Evolutionary conservation across 1,139 yeast genomes (phyloP), one percentile per base, ranked within the genome.

Genomic region (Taiozyma sp.): DNA sequence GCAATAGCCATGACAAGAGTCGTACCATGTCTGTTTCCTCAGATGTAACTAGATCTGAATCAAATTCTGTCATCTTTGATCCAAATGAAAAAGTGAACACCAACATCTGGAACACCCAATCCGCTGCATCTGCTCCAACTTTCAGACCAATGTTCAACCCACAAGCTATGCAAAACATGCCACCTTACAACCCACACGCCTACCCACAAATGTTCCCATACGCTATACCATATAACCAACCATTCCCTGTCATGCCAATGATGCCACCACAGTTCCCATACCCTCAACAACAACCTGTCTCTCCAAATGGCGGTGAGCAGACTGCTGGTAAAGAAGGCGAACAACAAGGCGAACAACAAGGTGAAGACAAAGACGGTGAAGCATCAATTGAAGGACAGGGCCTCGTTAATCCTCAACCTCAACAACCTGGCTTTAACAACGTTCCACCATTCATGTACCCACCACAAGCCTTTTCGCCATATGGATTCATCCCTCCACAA

Each of bases 91-190:
- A 54, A 28, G 51, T 50, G 36, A 44, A 50, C 29, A 60, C 47
- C 28, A 77, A 71, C 59, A 79, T 81, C 57, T 83, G 88, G 88
- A 81, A 82, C 62, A 87, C 87, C 0, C 87, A 86, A 4, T 70
- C 84, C 19, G 86, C 87, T 3, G 87, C 86, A 2, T 70, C 83
- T 30, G 86, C 87, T 0, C 84, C 86, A 2, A 70, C 83, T 12
- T 52, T 41, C 39, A 54, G 45, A 14, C 57, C 51, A 34, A 54
- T 48, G 46, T 44, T 46, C 29, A 38, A 38, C 24, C 41, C 41
- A 19, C 40, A 36, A 36, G 41, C 41, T 38, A 16, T 22, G 23
- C 51, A 48, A 23, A 48, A 46, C 14, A 48, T 50, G 39, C 51
- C 48, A 27, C 51, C 49, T 36, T 49, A 49, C 29, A 54, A 47